Evolutionary conservation across 2,329 filamentous ascomycete genomes (phyloP).

Genomic region (Fusarium subtropicale): DNA sequence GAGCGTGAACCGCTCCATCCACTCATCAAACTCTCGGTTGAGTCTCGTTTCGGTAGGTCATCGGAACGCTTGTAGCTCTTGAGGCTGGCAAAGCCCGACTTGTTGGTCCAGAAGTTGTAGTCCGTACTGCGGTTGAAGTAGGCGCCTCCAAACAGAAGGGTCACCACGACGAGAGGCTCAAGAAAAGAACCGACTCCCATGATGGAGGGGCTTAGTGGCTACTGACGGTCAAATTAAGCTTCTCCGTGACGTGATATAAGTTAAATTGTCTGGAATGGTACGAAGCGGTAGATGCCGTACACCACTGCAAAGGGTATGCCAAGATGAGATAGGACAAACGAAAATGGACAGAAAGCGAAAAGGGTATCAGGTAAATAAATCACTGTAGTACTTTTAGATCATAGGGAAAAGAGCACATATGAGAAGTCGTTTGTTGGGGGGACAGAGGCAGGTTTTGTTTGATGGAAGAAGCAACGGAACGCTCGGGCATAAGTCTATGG

Average conservation of each 20-base stretch:
- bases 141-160: constrained; percentile 58
- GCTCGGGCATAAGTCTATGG: constrained; percentile 14
- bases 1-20: constrained; percentile 46
- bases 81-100: constrained; percentile 34
- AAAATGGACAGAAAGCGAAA: background rate
- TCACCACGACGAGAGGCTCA: constrained; percentile 57
- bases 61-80: constrained; percentile 48
- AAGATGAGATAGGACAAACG: background rate
- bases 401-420: background rate
- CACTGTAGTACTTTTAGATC: background rate
- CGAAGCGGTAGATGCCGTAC: background rate
- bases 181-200: constrained; percentile 57
- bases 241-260: background rate
- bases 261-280: background rate
- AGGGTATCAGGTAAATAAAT: constrained; percentile 2
- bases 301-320: background rate
- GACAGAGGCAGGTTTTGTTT: constrained; percentile 33
- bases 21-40: constrained; percentile 44
- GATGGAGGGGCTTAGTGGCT: background rate
- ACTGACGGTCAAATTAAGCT: background rate
- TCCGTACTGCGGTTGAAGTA: constrained; percentile 58
- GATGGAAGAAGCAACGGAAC: constrained; percentile 21
- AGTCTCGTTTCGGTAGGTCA: constrained; percentile 45
- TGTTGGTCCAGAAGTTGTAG: constrained; percentile 48
- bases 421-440: constrained; percentile 1